Evolutionary conservation across 2,329 filamentous ascomycete species (phyloP), one percentile per base, ranked within the genome.

Genomic region (Lasiodiplodia citricola): DNA sequence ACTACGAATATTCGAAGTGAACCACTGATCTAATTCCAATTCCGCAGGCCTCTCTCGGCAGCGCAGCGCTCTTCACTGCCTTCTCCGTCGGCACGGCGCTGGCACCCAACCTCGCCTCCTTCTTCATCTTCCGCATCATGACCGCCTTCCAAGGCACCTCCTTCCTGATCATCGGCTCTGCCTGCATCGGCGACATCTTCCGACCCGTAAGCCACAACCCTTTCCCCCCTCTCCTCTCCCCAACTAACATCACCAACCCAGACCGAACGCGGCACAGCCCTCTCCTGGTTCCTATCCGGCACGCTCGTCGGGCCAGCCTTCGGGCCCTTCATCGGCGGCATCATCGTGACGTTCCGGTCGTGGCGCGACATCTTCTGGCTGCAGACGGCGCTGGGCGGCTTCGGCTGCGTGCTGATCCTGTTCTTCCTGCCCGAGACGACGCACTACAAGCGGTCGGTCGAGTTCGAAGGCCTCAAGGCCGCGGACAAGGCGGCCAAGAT

Each of bases 351-450:
- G 0, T 93, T 88, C 78, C 84, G 85, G 7, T 87, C 85, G 2
- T 95, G 92, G 92, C 85, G 91, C 21, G 87, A 87, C 52, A 92
- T 94, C 66, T 94, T 93, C 80, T 94, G 91, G 89, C 82, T 94
- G 0, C 91, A 94, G 75, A 88, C 89, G 0, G 91, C 86, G 0
- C 83, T 93, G 6, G 89, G 89, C 0, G 90, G 86, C 2, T 75
- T 86, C 0, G 89, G 87, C 0, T 82, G 85, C 0, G 23, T 89
- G 0, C 85, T 90, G 0, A 85, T 91, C 38, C 85, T 88, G 71
- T 88, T 92, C 72, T 80, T 92, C 14, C 84, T 94, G 13, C 90
- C 90, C 0, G 91, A 94, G 76, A 94, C 91, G 0, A 90, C 92
- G 63, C 90, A 91, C 68, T 84, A 87, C 70, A 88, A 86, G 74